phyloP scores from a whole-genome alignment of 805 yeast species.

The Candida sanyiensis region DNA sequence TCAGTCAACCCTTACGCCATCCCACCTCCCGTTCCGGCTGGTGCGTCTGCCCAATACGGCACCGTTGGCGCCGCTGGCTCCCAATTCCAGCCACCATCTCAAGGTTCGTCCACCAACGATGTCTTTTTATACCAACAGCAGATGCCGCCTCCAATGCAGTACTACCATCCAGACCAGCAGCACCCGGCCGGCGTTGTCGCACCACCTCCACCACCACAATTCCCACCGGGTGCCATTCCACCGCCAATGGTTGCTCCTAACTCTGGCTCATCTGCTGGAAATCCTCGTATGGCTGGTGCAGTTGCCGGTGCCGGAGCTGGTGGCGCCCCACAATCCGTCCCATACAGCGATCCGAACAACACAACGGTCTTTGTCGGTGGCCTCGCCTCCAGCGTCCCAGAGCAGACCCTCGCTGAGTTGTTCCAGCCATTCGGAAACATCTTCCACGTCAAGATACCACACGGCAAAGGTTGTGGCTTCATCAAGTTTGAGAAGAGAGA shows the following conservation, averaged over 20 bases:
- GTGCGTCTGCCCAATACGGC: conserved; percentile 7
- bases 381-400: conserved; percentile 56
- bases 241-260: conserved; percentile 5
- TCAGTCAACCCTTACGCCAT: conserved; percentile 9
- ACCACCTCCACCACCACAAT: conserved; percentile 9
- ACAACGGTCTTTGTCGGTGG: conserved; percentile 81
- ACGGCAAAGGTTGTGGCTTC: conserved; percentile 77
- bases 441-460: conserved; percentile 66
- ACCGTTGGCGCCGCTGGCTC: background rate
- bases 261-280: background rate
- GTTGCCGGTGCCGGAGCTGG: background rate
- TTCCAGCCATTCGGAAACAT: conserved; percentile 74
- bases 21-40: conserved; percentile 6
- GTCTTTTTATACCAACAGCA: conserved; percentile 21
- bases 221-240: conserved; percentile 2
- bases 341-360: conserved; percentile 50
- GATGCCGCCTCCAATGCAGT: conserved; percentile 16
- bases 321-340: conserved; percentile 15
- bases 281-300: background rate
- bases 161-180: conserved; percentile 17
- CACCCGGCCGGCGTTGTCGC: conserved; percentile 9
- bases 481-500: conserved; percentile 60
- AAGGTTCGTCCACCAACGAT: conserved; percentile 13
- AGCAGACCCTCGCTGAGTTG: conserved; percentile 51
- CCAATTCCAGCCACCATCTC: conserved; percentile 16